Evolutionary conservation across 441 rosid genomes (phyloP), one percentile per base, ranked within the genome.

Genomic region (Brassica balearica): DNA sequence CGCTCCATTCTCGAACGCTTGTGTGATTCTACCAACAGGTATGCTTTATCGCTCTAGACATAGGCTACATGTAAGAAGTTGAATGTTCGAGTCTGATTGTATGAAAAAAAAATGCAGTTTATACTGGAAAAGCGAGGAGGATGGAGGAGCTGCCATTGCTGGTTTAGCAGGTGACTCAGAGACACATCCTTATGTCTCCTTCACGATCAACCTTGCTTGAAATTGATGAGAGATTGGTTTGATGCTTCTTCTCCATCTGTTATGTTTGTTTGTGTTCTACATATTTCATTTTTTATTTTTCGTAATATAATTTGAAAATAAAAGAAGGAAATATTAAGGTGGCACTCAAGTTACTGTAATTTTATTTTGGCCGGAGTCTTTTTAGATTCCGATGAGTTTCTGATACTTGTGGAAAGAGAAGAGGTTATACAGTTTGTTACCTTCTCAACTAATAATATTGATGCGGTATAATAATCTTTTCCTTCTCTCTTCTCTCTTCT

Each of bases 111-210:
- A 82, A 77, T 84, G 89, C 96, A 96, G 99, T 85, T 72, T 85
- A 58, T 94, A 65, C 89, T 96, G 99, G 99, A 92, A 92, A 86
- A 65, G 91, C 14, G 99, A 96, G 77, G 98, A 96, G 63, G 99
- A 96, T 74, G 97, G 88, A 71, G 99, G 95, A 65, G 94, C 84
- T 53, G 93, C 86, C 29, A 86, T 94, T 88, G 91, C 86, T 17
- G 98, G 93, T 72, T 82, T 94, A 60, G 98, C 90, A 38, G 97
- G 94, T 9, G 99, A 96, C 17, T 79, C 87, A 0, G 99, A 92
- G 72, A 27, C 90, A n/a, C 81, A 96, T 81, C 96, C 98, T 67
- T 80, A 80, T 61, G 83, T 80, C 61, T 80, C 80, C 65, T 80
- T 80, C 80, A 80, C 83, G 0, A 80, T 80, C 80, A 80, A 80